These are phyloP conservation scores for Aspergillus sp. DNA, from an alignment of 2,329 filamentous ascomycete genomes.

Conservation along the genomic window DNA sequence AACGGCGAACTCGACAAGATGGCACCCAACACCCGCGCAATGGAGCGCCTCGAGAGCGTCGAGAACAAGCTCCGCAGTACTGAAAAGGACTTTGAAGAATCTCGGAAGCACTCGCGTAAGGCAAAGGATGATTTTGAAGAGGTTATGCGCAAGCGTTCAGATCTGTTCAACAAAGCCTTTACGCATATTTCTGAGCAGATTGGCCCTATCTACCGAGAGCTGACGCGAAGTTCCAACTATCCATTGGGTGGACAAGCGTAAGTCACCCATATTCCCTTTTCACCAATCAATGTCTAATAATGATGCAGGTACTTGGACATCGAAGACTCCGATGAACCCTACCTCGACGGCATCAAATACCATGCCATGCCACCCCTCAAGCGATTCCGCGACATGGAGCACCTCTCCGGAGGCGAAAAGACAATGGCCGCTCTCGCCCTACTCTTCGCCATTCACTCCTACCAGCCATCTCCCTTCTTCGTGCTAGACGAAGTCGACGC, in stretches of 20 bases:
- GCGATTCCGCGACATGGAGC: constrained; percentile 98
- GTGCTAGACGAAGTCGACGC: constrained; percentile 97
- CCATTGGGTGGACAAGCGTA: constrained; percentile 75
- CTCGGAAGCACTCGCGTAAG: constrained; percentile 64
- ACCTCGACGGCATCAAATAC: constrained; percentile 93
- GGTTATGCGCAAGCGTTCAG: constrained; percentile 73
- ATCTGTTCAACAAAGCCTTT: constrained; percentile 94
- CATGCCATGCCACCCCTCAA: constrained; percentile 98
- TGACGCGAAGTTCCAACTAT: constrained; percentile 84
- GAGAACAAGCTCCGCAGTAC: constrained; percentile 74
- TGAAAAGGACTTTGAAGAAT: constrained; percentile 83
- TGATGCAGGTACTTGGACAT: constrained; percentile 67
- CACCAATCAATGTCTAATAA: neutral
- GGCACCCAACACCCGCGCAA: constrained; percentile 92
- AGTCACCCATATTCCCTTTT: constrained; percentile 12
- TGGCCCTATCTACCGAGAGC: constrained; percentile 84
- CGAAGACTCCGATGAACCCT: constrained; percentile 93
- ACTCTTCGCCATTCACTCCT: constrained; percentile 92
- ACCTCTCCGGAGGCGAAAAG: constrained; percentile 93
- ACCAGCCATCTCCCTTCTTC: constrained; percentile 93
- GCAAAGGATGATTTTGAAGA: constrained; percentile 78
- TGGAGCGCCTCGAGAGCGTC: constrained; percentile 81
- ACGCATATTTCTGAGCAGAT: constrained; percentile 93
- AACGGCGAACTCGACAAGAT: constrained; percentile 82
- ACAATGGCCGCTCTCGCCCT: constrained; percentile 97